Conservation (phyloP, 1,284 basidiomycete genomes). For the Rhodotorula sp. region DNA sequence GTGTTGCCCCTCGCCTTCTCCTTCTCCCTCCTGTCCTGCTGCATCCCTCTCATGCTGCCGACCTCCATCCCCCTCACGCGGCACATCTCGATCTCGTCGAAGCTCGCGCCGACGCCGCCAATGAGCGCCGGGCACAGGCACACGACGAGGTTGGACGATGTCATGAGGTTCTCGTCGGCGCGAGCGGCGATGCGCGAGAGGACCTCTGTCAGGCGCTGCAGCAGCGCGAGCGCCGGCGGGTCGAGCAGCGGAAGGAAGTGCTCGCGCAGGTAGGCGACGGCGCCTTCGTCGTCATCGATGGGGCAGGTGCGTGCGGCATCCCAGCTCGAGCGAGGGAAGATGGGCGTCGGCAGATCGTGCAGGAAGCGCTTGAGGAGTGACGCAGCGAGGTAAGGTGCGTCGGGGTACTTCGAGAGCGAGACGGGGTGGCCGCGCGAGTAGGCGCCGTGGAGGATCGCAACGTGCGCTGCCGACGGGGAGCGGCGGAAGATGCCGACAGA, state of each 20-base stretch:
- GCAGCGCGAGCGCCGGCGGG: background rate
- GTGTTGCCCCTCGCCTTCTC: slow-evolving; percentile 7
- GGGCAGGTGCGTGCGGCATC: slow-evolving; percentile 25
- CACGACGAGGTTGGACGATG: slow-evolving; percentile 40
- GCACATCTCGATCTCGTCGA: slow-evolving; percentile 29
- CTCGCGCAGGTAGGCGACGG: slow-evolving; percentile 17
- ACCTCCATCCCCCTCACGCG: slow-evolving; percentile 17
- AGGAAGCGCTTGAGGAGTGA: slow-evolving; percentile 42
- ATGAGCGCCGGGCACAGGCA: slow-evolving; percentile 39
- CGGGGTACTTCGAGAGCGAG: slow-evolving; percentile 31
- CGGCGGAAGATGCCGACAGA: slow-evolving; percentile 43
- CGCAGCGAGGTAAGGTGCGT: slow-evolving; percentile 39
- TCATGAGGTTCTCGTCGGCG: slow-evolving; percentile 38
- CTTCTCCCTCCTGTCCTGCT: background rate
- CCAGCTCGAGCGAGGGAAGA: slow-evolving; percentile 9
- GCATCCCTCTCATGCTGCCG: background rate
- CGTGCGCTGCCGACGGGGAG: slow-evolving; percentile 31
- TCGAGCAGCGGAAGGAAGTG: slow-evolving; percentile 25
- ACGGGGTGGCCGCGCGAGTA: slow-evolving; percentile 40
- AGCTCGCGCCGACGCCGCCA: slow-evolving; percentile 27
- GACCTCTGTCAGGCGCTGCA: slow-evolving; percentile 23
- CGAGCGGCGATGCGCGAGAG: slow-evolving; percentile 11
- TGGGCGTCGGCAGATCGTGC: slow-evolving; percentile 19
- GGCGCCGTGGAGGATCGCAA: slow-evolving; percentile 30
- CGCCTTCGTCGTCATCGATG: background rate